Percentiles rank a stretch among this genome's conserved stretches.
Conservation (phyloP, 2,329 filamentous ascomycete genomes). For the Fusarium brevicatenulatum region DNA sequence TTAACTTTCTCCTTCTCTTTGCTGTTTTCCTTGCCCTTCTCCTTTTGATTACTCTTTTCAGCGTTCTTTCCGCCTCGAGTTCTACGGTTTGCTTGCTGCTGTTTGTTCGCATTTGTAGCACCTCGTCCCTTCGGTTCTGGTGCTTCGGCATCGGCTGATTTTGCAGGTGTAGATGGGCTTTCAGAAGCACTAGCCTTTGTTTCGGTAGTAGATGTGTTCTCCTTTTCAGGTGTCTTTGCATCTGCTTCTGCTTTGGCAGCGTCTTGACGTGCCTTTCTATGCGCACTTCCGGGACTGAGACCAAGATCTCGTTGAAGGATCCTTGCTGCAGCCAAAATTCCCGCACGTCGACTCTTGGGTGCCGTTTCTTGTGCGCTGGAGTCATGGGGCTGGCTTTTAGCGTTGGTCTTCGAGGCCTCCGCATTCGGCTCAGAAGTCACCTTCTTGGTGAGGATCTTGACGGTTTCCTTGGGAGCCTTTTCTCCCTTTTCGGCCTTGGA, state of each 20-base stretch:
- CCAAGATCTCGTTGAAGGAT: conserved; percentile 74
- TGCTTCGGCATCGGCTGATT: conserved; percentile 26
- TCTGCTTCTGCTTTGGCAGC: conserved; percentile 66
- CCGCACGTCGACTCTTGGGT: conserved; percentile 67
- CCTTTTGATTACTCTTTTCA: conserved; percentile 53
- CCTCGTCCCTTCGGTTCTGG: conserved; percentile 39
- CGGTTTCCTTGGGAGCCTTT: conserved; percentile 64
- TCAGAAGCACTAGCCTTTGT: conserved; percentile 25
- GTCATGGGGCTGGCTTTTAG: conserved; percentile 49
- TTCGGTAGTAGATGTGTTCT: conserved; percentile 31
- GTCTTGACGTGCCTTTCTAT: conserved; percentile 68
- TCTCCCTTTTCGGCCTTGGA: conserved; percentile 68
- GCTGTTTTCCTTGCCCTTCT: conserved; percentile 51
- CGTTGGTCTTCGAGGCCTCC: conserved; percentile 57
- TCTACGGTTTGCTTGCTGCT: conserved; percentile 45
- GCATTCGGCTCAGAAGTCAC: conserved; percentile 60
- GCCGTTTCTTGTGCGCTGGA: conserved; percentile 47
- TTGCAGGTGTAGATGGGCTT: conserved; percentile 33
- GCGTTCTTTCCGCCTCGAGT: conserved; percentile 52
- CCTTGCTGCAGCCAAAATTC: conserved; percentile 71
- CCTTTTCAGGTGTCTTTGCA: conserved; percentile 54
- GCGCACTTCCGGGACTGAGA: conserved; percentile 70
- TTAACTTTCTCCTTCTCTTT: conserved; percentile 42
- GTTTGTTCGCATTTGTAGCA: conserved; percentile 38
- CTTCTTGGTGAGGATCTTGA: conserved; percentile 72